Conservation (phyloP, 305 asterid species). For the Solanum hybrid region DNA sequence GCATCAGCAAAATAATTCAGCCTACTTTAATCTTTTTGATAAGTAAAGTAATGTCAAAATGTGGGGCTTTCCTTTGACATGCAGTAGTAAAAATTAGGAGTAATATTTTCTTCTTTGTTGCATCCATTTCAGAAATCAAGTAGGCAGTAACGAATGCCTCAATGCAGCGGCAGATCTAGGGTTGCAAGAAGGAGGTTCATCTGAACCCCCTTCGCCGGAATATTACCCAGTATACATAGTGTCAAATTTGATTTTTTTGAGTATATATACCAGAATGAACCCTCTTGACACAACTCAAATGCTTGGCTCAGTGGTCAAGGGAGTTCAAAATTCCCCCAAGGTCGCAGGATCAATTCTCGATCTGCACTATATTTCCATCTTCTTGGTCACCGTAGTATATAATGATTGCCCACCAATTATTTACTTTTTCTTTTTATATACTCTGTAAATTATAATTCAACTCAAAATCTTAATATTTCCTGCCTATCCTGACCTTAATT, state of each 20-base stretch:
- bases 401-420: neutral
- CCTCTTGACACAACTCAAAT: neutral
- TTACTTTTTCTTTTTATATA: neutral
- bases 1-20: neutral
- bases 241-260: neutral
- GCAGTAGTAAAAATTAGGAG: neutral
- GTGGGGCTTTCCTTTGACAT: neutral
- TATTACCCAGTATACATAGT: neutral
- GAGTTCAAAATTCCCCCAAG: neutral
- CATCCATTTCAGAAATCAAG: neutral
- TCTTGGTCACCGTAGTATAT: neutral
- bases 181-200: neutral
- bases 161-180: neutral
- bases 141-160: neutral
- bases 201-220: neutral
- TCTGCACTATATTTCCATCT: neutral
- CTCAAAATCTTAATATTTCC: neutral
- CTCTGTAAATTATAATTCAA: neutral
- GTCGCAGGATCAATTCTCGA: neutral
- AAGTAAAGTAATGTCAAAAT: neutral
- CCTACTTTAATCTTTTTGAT: neutral
- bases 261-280: neutral
- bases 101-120: neutral
- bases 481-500: neutral
- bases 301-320: neutral